Percentiles rank a stretch among this genome's conserved stretches.
Evolutionary conservation across 2,329 filamentous ascomycete species (phyloP).

Genomic region (Pseudogymnoascus sp.): DNA sequence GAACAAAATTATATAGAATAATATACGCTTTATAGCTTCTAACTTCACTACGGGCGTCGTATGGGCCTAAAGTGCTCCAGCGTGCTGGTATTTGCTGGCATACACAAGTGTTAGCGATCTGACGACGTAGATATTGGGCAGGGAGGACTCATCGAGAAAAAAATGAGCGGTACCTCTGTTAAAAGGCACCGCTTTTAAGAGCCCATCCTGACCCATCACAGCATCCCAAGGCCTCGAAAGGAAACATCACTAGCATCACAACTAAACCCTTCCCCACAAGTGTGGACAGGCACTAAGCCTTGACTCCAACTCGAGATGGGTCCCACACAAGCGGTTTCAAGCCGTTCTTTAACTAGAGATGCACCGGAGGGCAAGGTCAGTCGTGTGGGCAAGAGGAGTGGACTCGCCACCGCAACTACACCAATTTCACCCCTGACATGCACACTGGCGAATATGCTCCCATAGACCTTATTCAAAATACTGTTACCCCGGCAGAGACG

Average conservation of each 20-base stretch:
- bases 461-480: background rate
- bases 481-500: constrained; percentile 15
- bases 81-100: background rate
- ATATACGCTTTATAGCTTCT: background rate
- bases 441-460: background rate
- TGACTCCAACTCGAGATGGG: constrained; percentile 91
- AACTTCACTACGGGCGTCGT: background rate
- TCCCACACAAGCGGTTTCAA: constrained; percentile 42
- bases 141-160: background rate
- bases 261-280: constrained; percentile 13
- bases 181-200: background rate
- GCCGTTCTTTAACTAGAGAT: background rate
- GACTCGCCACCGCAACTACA: constrained; percentile 4
- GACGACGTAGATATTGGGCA: background rate
- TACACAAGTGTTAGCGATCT: background rate
- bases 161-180: background rate
- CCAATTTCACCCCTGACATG: constrained; percentile 1
- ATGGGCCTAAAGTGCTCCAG: background rate
- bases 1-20: background rate
- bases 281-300: constrained; percentile 79
- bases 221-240: background rate
- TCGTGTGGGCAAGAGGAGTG: constrained; percentile 3
- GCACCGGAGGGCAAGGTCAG: constrained; percentile 3
- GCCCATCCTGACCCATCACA: constrained; percentile 8
- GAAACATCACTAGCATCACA: background rate